A percentile compares a stretch with the other conserved stretches of the same genome.
Conservation (phyloP, 768 basidiomycete species). For the Rhizopogon vesiculosus region DNA sequence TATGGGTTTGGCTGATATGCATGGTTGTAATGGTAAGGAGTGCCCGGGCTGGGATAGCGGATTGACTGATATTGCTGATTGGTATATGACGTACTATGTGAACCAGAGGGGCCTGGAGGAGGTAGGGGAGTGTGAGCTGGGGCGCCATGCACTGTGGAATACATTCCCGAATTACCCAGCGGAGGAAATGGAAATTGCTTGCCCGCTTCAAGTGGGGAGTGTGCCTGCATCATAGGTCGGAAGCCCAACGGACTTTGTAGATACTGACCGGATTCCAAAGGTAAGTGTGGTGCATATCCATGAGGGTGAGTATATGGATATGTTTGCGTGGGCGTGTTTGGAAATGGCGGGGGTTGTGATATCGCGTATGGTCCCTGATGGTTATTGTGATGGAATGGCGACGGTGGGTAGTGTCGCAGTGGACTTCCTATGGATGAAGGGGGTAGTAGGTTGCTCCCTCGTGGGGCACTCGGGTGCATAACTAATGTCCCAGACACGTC, state of each 20-base stretch:
- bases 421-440: constrained; percentile 21
- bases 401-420: constrained; percentile 13
- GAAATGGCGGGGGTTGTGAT: constrained; percentile 30
- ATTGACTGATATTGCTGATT: constrained; percentile 11
- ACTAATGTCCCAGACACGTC: neutral
- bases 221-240: constrained; percentile 31
- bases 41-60: constrained; percentile 25
- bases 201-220: constrained; percentile 33
- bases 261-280: constrained; percentile 34
- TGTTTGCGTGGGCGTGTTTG: constrained; percentile 25
- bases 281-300: constrained; percentile 30
- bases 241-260: constrained; percentile 38
- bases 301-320: constrained; percentile 30
- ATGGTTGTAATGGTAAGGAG: constrained; percentile 33
- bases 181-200: constrained; percentile 31
- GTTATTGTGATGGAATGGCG: constrained; percentile 29
- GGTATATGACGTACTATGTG: constrained; percentile 18
- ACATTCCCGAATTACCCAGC: constrained; percentile 14
- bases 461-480: neutral
- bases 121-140: constrained; percentile 13
- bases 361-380: constrained; percentile 46
- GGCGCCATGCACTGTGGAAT: constrained; percentile 19
- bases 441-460: neutral
- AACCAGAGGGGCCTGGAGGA: constrained; percentile 14
- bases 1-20: constrained; percentile 33